Evolutionary conservation across 345 rosid genomes (phyloP), one percentile per base, ranked within the genome.

Genomic region (Brassica rapa): DNA sequence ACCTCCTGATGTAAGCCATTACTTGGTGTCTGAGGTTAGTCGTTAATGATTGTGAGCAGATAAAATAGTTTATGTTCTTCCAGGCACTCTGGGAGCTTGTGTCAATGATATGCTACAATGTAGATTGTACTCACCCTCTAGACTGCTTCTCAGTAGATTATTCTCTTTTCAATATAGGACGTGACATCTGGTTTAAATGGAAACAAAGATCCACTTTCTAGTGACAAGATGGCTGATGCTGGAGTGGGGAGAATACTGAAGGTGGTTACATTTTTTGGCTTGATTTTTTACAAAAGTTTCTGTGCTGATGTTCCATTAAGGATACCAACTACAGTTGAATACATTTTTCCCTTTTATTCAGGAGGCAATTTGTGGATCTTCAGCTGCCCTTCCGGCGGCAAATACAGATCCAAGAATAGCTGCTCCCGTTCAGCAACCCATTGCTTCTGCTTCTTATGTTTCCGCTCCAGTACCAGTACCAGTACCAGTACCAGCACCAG

Each of bases 1-100:
- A 76, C 87, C 98, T 64, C 98, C 98, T 55, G 98, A 96, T 81
- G 98, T 96, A 86, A 89, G 99, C 91, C 89, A 85, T 82, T 93
- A 88, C 85, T 84, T 93, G 82, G 92, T 85, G 71, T 77, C 94
- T 10, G 98, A 93, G 99, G 99, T 96, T 78, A 84, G 96, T 86
- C 14, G 43, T 41, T 41, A 61, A 70, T 80, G 61, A 53, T 39
- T 25, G 8, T 10, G 6, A 66, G 71, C 63, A 43, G 56, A 39
- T 75, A 68, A 14, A 14, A 46, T 14, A 46, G 4, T 5, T 1
- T 4, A 57, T 75, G 32, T 59, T 23, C 71, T 62, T 39, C 33
- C 27, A 43, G 53, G 57, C 63, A 46, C 46, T 73, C 39, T 73
- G 8, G 72, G 66, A 62, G 30, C 51, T 66, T 69, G 46, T 72